Evolutionary conservation across 305 asterid species (phyloP).

Genomic region (Striga hermonthica): DNA sequence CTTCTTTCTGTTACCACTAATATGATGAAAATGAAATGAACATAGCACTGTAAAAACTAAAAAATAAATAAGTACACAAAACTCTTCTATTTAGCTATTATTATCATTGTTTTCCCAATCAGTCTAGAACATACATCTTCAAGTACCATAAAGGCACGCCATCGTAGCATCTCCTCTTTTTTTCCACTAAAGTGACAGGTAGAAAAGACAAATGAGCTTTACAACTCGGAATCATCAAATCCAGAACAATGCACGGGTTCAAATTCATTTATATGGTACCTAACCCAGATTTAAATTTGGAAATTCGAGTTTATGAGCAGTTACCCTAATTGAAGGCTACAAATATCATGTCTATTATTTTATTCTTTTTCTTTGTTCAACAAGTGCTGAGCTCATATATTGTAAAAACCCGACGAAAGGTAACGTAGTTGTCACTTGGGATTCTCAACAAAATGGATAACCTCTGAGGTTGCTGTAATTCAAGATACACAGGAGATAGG

Average conservation of each 20-base stretch:
- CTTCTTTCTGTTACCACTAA: neutral
- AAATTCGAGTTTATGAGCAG: neutral
- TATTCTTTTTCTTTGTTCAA: neutral
- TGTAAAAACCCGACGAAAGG: neutral
- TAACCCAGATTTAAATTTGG: neutral
- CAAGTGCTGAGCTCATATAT: slow-evolving; percentile 9
- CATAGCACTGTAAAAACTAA: neutral
- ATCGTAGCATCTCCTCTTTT: neutral
- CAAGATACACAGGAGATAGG: neutral
- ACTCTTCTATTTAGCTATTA: neutral
- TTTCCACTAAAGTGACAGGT: neutral
- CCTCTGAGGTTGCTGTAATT: slow-evolving; percentile 3
- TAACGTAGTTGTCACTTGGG: neutral
- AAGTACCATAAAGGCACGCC: neutral
- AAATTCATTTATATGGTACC: neutral
- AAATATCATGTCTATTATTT: neutral
- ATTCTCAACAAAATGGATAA: slow-evolving; percentile 17
- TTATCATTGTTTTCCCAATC: neutral
- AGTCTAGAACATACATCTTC: slow-evolving; percentile 13
- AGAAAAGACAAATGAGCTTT: neutral
- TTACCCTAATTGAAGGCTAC: slow-evolving; percentile 3
- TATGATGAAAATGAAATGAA: neutral
- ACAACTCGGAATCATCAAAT: neutral
- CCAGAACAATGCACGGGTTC: slow-evolving; percentile 4
- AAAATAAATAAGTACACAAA: neutral